These are phyloP conservation scores for Phytopythium boreale DNA, from an alignment of 352 stramenopile genomes.

Conservation along the genomic window DNA sequence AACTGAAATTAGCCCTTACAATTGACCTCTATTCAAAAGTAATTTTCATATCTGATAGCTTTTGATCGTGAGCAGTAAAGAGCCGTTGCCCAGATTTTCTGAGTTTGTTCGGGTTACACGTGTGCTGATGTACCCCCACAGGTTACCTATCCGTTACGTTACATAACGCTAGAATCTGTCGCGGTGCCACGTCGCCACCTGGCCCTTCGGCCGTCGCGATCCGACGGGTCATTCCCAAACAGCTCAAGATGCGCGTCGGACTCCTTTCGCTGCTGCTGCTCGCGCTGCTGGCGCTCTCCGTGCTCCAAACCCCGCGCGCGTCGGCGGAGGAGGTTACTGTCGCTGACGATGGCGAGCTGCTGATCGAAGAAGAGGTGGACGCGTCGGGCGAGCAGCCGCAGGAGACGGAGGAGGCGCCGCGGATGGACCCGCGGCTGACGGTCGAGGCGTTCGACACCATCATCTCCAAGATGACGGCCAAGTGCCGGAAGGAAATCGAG, in stretches of 20 bases:
- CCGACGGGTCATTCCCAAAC: not conserved
- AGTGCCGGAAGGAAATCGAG: conserved; percentile 70
- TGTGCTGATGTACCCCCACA: too few species aligned
- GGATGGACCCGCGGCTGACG: conserved; percentile 47
- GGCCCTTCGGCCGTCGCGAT: not conserved
- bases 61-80: too few species aligned
- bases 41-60: too few species aligned
- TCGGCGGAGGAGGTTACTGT: conserved; percentile 26
- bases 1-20: too few species aligned
- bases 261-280: conserved; percentile 48
- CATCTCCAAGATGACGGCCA: conserved; percentile 69
- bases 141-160: too few species aligned
- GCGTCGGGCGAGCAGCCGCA: conserved; percentile 16
- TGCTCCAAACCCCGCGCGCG: conserved; percentile 11
- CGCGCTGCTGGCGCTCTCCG: conserved; percentile 37
- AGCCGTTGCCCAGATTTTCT: too few species aligned
- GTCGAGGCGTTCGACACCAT: conserved; percentile 62
- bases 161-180: not conserved
- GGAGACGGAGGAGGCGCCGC: conserved; percentile 12
- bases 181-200: not conserved
- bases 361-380: conserved; percentile 45
- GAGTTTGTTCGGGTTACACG: too few species aligned
- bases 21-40: too few species aligned
- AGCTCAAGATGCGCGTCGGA: conserved; percentile 30
- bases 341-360: conserved; percentile 35